These are phyloP conservation scores for Pythium plurisporium DNA, from an alignment of 352 stramenopile genomes.

Conservation along the genomic window DNA sequence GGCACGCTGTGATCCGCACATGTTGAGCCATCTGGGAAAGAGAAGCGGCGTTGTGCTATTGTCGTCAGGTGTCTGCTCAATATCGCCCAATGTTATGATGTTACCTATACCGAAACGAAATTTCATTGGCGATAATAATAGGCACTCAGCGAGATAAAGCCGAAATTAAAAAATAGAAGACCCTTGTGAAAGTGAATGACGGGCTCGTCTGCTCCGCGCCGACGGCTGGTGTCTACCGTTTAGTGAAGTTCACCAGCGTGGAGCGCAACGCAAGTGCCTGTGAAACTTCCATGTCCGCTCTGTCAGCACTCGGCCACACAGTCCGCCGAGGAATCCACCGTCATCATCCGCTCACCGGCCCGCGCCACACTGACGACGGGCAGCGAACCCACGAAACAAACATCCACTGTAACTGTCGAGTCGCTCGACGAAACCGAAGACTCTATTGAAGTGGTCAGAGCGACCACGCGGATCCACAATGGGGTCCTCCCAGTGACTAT, in stretches of 20 bases:
- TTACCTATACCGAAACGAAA: not conserved
- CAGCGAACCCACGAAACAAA: too few species aligned
- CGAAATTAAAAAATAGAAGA: conserved; percentile 10
- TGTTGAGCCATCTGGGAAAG: conserved; percentile 1
- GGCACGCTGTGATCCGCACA: not conserved
- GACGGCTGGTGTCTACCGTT: not conserved
- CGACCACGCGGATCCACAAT: too few species aligned
- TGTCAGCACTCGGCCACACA: not conserved
- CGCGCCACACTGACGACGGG: too few species aligned
- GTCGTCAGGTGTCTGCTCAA: too few species aligned
- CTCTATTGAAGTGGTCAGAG: too few species aligned
- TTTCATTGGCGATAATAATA: not conserved
- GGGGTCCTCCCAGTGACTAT: too few species aligned
- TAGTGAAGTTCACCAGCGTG: too few species aligned
- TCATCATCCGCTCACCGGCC: not conserved
- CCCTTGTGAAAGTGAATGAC: not conserved
- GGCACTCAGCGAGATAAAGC: not conserved
- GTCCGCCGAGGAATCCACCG: not conserved
- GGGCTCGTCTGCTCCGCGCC: not conserved
- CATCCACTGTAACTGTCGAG: too few species aligned
- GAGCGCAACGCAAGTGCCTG: too few species aligned
- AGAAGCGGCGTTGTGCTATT: not conserved
- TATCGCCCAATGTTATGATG: not conserved
- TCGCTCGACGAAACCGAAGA: not conserved
- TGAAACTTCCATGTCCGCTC: not conserved